phyloP scores from a whole-genome alignment of 129 eudicot species.

The Helianthus tuberosus region DNA sequence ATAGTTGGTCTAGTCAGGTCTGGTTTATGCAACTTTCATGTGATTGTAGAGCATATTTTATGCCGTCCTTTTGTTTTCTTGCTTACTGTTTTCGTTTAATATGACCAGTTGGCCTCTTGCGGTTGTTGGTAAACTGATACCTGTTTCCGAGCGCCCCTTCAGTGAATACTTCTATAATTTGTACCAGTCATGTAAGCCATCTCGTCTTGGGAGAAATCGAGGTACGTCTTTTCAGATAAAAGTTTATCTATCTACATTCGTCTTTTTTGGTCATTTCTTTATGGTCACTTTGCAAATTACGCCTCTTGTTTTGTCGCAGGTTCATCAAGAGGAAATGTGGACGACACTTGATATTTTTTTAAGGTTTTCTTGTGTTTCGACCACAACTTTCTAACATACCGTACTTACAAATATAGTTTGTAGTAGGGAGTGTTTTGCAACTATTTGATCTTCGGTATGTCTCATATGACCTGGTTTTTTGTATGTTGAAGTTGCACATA shows the following conservation, averaged over 20 bases:
- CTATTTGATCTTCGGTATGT: conserved; percentile 6
- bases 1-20: conserved; percentile 76
- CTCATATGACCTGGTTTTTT: background rate
- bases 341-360: conserved; percentile 6
- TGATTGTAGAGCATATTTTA: background rate
- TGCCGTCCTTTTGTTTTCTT: background rate
- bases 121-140: conserved; percentile 56
- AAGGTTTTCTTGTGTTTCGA: background rate
- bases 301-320: background rate
- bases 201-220: conserved; percentile 24
- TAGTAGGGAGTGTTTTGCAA: conserved; percentile 2
- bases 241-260: background rate
- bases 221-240: conserved; percentile 20
- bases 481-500: conserved; percentile 32
- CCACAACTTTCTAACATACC: conserved; percentile 16
- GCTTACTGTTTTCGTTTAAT: conserved; percentile 3
- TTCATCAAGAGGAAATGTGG: conserved; percentile 33
- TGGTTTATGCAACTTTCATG: background rate
- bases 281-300: background rate
- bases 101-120: conserved; percentile 74
- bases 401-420: conserved; percentile 29
- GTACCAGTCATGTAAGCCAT: conserved; percentile 25
- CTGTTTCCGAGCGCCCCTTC: conserved; percentile 54
- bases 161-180: conserved; percentile 39
- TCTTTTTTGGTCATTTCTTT: background rate